A percentile compares a stretch with the other conserved stretches of the same genome.
phyloP scores from a whole-genome alignment of 2,329 filamentous ascomycete genomes.

The Cryphonectria japonica region DNA sequence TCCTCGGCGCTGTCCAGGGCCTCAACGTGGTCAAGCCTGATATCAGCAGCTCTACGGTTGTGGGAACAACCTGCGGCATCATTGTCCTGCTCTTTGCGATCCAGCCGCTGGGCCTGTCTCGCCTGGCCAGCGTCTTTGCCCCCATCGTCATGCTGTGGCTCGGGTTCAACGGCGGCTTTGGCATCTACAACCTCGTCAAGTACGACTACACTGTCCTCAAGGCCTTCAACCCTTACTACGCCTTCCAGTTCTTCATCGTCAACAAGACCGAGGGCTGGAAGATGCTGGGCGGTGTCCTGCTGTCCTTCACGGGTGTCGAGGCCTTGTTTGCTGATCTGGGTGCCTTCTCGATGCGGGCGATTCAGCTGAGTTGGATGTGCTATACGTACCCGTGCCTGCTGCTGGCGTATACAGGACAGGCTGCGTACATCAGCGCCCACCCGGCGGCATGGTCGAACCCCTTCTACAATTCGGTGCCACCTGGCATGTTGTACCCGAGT shows the following conservation, averaged over 20 bases:
- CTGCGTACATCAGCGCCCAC: constrained; percentile 65
- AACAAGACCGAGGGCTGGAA: constrained; percentile 64
- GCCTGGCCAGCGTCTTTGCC: constrained; percentile 62
- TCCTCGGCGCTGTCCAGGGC: constrained; percentile 69
- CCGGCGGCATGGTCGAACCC: constrained; percentile 68
- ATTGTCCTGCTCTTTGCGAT: constrained; percentile 64
- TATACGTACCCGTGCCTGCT: constrained; percentile 68
- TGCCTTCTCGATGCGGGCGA: constrained; percentile 69
- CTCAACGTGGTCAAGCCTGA: constrained; percentile 59
- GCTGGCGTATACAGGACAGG: constrained; percentile 71
- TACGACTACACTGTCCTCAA: constrained; percentile 57
- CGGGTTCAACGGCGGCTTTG: constrained; percentile 62
- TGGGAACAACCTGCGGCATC: constrained; percentile 66
- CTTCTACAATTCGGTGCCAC: constrained; percentile 71
- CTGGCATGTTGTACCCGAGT: constrained; percentile 68
- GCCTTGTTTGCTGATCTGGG: constrained; percentile 77
- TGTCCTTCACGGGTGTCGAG: constrained; percentile 75
- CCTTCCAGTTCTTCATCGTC: constrained; percentile 61
- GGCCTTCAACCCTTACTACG: constrained; percentile 61
- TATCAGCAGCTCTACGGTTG: constrained; percentile 59
- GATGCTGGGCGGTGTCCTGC: constrained; percentile 68
- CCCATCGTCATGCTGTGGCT: constrained; percentile 70
- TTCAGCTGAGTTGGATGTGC: constrained; percentile 72
- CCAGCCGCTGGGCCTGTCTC: constrained; percentile 65
- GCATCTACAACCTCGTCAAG: constrained; percentile 61